phyloP scores from a whole-genome alignment of 2,329 filamentous ascomycete genomes.

The Catunica adiposa region DNA sequence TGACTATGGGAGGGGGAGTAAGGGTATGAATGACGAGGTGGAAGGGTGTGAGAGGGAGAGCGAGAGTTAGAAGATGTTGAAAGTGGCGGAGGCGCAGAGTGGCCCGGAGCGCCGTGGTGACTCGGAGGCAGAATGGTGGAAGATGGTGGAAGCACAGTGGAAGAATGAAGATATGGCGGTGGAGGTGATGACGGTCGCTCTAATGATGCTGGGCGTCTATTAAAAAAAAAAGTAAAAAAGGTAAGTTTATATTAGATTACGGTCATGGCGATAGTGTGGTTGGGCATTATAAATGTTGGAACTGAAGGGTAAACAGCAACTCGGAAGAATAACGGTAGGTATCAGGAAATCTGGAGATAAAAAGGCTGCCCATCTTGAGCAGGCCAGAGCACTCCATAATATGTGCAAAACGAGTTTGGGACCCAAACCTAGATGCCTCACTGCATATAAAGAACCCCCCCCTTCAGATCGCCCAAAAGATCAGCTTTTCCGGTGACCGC shows the following conservation, averaged over 20 bases:
- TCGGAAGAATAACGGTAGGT: background rate
- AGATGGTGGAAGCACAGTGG: background rate
- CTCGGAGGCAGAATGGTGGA: background rate
- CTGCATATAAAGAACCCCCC: background rate
- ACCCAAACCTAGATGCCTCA: background rate
- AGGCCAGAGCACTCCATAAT: background rate
- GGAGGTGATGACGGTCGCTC: conserved; percentile 1
- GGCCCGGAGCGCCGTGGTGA: background rate
- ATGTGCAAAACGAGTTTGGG: background rate
- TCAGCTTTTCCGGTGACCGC: conserved; percentile 1
- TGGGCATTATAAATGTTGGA: background rate
- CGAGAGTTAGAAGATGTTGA: background rate
- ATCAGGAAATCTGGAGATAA: background rate
- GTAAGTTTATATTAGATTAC: background rate
- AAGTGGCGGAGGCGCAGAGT: background rate
- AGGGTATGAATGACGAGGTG: conserved; percentile 15
- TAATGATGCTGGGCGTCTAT: background rate
- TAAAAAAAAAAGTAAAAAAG: background rate
- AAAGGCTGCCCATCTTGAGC: background rate
- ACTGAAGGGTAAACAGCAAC: background rate
- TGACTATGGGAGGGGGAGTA: conserved; percentile 16
- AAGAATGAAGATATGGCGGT: background rate
- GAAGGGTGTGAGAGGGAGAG: conserved; percentile 17
- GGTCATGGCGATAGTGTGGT: background rate
- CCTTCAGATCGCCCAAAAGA: background rate